Conservation (phyloP, 73 alveolate genomes). For the Symbiodinium natans region DNA sequence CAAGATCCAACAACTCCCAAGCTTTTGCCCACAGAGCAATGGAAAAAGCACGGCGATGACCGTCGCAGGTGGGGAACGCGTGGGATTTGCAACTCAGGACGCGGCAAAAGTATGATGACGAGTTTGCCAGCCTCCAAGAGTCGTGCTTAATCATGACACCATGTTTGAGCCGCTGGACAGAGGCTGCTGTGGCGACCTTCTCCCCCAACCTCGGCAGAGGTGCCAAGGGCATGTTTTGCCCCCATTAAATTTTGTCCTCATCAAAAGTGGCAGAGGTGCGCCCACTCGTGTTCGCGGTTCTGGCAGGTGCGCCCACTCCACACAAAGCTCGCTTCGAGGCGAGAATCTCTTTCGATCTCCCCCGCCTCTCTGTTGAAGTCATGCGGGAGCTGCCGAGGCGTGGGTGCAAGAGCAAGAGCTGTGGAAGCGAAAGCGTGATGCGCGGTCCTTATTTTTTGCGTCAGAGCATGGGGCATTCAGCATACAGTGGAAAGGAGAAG, state of each 20-base stretch:
- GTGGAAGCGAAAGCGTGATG: neutral
- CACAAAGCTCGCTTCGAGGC: neutral
- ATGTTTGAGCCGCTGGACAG: no score
- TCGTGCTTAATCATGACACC: neutral
- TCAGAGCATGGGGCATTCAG: no score
- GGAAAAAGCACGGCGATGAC: no score
- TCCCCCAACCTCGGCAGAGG: neutral
- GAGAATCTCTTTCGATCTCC: neutral
- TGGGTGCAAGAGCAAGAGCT: neutral
- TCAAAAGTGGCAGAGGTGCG: neutral
- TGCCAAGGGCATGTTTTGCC: neutral
- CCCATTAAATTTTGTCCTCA: no score
- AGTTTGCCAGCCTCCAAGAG: neutral
- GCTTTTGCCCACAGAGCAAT: no score
- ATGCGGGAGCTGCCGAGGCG: neutral
- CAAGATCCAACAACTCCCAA: no score
- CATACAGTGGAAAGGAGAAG: neutral
- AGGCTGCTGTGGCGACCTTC: neutral
- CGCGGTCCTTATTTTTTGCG: no score
- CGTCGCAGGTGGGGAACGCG: no score
- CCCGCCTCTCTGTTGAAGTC: neutral
- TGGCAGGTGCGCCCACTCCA: neutral
- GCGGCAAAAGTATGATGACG: neutral
- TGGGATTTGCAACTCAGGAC: neutral
- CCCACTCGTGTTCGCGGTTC: neutral